Conservation (phyloP, 495 filamentous ascomycete genomes). For the Jackrogersella minutella region DNA sequence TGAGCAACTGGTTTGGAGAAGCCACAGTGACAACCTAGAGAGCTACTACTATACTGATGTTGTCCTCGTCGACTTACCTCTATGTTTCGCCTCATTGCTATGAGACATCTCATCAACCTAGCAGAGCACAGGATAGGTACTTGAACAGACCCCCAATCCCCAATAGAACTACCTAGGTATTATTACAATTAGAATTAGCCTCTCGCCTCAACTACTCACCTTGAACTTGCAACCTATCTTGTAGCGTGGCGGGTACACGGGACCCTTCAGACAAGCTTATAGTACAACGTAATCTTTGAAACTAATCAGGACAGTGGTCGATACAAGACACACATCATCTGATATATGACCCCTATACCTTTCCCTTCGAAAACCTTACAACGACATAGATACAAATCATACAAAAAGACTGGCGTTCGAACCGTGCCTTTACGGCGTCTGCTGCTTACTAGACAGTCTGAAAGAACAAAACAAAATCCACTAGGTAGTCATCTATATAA, state of each 20-base stretch:
- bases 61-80: too few species aligned
- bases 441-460: not conserved
- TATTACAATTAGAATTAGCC: not conserved
- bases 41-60: too few species aligned
- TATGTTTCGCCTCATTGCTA: too few species aligned
- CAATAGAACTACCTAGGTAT: too few species aligned
- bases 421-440: not conserved
- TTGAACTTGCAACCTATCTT: not conserved
- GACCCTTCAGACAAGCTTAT: not conserved
- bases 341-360: constrained; percentile 7
- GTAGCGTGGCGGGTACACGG: not conserved
- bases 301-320: not conserved
- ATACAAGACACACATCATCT: constrained; percentile 3
- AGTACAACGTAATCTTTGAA: not conserved
- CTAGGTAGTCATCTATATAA: constrained; percentile 16
- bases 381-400: constrained; percentile 9
- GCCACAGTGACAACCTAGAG: too few species aligned
- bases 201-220: not conserved
- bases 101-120: too few species aligned
- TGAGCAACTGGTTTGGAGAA: too few species aligned
- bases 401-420: constrained; percentile 11
- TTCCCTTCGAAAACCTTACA: not conserved
- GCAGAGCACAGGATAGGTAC: too few species aligned
- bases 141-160: too few species aligned
- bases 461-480: constrained; percentile 18